Base-by-base conservation (phyloP, 2,329 filamentous ascomycete species). In the Bertia moriformis region DNA sequence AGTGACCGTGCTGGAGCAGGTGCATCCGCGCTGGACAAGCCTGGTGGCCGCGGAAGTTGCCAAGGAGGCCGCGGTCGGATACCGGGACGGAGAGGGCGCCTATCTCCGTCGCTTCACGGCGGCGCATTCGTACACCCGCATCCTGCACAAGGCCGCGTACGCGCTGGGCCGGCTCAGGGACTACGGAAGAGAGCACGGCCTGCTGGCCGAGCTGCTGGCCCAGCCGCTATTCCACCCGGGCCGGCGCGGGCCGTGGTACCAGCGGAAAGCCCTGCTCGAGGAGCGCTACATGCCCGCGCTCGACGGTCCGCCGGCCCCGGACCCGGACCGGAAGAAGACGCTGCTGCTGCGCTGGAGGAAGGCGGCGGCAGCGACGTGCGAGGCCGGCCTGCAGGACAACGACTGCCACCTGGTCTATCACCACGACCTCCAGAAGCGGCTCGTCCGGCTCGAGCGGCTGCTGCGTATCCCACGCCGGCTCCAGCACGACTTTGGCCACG, bases 391-490 rank as follows among this genome's bases (percentile, higher is more conserved):
- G 1, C 81, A 94, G 53, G 91, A 98, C 49, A 75, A 77, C 19
- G 73, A 91, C 41, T 93, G 89, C 42, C 91, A 98, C 57, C 60
- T 94, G 18, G 91, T 94, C 42, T 89, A 85, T 53, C 89, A 98
- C 53, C 85, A 93, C 51, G 89, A 96, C 50, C 63, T 98, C 4
- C 89, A 96, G 55, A 96, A 94, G 56, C 80, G 91, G 1, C 73
- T 95, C n/a, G 71, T 75, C 38, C 96, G 95, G 58, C 71, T 98
- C 1, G 91, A 98, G 57, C 89, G 78, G 52, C 73, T 75, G 24
- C 66, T 96, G 4, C 85, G 82, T 43, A 73, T 95, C 17, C 80
- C 86, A 0, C 85, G 84, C 50, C 74, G 91, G 15, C 70, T 85
- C 35, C 88, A 96, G 52, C 91, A 98, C 57, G 83, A 95, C 52